Evolutionary conservation across 768 basidiomycete genomes (phyloP).

Genomic region (Peribolospora baueri): DNA sequence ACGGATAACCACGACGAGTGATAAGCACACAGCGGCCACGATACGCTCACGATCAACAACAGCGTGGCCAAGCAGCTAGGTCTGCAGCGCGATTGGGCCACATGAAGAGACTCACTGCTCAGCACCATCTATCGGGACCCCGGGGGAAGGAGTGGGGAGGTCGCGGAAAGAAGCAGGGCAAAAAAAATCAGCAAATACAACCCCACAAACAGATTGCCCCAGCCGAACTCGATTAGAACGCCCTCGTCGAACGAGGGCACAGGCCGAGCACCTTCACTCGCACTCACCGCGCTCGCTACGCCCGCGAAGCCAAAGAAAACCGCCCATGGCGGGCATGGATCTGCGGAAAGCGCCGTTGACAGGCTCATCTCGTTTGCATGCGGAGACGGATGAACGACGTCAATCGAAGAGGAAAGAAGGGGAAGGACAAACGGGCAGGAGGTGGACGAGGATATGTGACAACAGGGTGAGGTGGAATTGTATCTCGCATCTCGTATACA

Average conservation of each 20-base stretch:
- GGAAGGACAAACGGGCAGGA: too few species aligned
- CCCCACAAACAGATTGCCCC: background rate
- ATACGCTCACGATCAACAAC: background rate
- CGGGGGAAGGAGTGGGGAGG: background rate
- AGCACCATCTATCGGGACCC: slow-evolving; percentile 63
- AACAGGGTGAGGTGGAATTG: too few species aligned
- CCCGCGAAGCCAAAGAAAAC: slow-evolving; percentile 97
- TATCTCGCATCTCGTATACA: too few species aligned
- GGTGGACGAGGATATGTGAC: too few species aligned
- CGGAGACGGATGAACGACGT: too few species aligned
- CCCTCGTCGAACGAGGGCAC: background rate
- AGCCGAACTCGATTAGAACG: background rate
- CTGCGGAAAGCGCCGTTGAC: too few species aligned
- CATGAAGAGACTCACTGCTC: slow-evolving; percentile 42
- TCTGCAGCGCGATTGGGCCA: background rate
- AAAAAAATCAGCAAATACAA: background rate
- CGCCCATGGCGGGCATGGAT: slow-evolving; percentile 37
- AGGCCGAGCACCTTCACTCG: background rate
- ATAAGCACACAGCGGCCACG: background rate
- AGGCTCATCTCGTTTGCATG: too few species aligned
- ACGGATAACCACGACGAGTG: background rate
- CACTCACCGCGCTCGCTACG: slow-evolving; percentile 66
- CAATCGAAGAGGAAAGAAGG: too few species aligned
- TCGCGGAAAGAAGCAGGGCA: background rate
- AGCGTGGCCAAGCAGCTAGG: background rate